Evolutionary conservation across 345 rosid species (phyloP), one percentile per base, ranked within the genome.

Genomic region (Salix purpurea): DNA sequence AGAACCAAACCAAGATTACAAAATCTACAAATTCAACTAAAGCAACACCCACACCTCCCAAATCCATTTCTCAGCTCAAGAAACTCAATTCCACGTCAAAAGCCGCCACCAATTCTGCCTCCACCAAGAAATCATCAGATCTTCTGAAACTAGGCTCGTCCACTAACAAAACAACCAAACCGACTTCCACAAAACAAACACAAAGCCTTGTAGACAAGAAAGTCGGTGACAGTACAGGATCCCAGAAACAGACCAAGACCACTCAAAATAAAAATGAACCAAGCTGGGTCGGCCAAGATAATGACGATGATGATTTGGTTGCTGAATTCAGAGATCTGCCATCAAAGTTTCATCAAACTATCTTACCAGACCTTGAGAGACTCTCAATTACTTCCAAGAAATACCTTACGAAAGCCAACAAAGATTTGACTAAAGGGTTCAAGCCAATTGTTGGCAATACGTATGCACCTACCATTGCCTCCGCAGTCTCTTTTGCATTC

Each of bases 271-370:
- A 37, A 62, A 75, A 71, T 7, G 62, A 76, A 16, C 77, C 76
- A 12, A 83, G 82, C 67, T 90, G 93, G 96, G 67, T 90, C 2
- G 94, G 91, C 21, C 80, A 88, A 46, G 94, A 83, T 1, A 90
- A 87, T 19, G 92, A 89, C 11, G 86, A 85, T 15, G 86, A 85
- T 15, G 96, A 92, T 78, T 83, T 93, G 58, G 90, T 89, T 0
- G 36, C 83, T 0, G 97, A 91, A 75, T 90, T 94, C 83, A 87
- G 94, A 85, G 92, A 90, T 76, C 92, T 96, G 2, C 97, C 95
- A 0, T 79, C 77, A 36, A 91, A 76, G 74, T 91, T 96, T 86
- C 98, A 92, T 61, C 84, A 88, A 80, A 84, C 91, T 0, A 71
- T 96, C 4, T 12, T 92, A 19, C 99, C 98, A 54, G 97, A 96